phyloP scores from a whole-genome alignment of 352 stramenopile species.

The Globisporangium rhizosaccharum region DNA sequence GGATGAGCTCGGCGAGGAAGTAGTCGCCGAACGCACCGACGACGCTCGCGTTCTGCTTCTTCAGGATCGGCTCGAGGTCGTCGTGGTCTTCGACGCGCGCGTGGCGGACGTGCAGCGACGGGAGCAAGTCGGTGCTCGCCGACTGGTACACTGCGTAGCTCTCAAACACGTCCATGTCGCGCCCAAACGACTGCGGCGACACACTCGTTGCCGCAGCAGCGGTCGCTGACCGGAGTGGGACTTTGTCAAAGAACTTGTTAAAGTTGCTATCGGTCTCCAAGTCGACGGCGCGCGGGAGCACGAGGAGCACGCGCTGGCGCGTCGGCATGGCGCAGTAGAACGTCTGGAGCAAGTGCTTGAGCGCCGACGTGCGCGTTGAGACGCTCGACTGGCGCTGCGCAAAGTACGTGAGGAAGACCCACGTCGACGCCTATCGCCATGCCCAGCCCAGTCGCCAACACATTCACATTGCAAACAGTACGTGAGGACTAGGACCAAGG shows the following conservation, averaged over 20 bases:
- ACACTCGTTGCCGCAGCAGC: conserved; percentile 1
- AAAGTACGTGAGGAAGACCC: conserved; percentile 54
- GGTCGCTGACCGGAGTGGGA: conserved; percentile 14
- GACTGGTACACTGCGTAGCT: conserved; percentile 49
- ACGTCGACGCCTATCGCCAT: conserved; percentile 25
- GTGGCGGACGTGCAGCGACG: conserved; percentile 46
- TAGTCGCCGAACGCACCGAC: conserved; percentile 85
- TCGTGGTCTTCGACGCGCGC: conserved; percentile 81
- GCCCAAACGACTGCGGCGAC: conserved; percentile 16
- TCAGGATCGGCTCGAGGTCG: conserved; percentile 68
- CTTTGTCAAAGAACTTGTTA: conserved; percentile 51
- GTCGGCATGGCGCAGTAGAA: conserved; percentile 40
- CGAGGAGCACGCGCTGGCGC: conserved; percentile 35
- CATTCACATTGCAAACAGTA: neutral
- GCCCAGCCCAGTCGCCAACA: no score
- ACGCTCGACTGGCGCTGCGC: conserved; percentile 37
- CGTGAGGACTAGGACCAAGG: neutral
- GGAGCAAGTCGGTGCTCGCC: conserved; percentile 25
- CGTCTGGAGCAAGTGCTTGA: conserved; percentile 52
- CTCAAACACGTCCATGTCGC: conserved; percentile 32
- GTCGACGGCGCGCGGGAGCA: conserved; percentile 42
- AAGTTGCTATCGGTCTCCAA: conserved; percentile 44
- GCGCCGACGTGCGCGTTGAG: conserved; percentile 28
- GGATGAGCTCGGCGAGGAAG: conserved; percentile 90
- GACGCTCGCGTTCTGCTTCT: conserved; percentile 54